A percentile compares a stretch with the other conserved stretches of the same genome.
Evolutionary conservation across 352 stramenopile species (phyloP).

Genomic region (Phytophthora pini): DNA sequence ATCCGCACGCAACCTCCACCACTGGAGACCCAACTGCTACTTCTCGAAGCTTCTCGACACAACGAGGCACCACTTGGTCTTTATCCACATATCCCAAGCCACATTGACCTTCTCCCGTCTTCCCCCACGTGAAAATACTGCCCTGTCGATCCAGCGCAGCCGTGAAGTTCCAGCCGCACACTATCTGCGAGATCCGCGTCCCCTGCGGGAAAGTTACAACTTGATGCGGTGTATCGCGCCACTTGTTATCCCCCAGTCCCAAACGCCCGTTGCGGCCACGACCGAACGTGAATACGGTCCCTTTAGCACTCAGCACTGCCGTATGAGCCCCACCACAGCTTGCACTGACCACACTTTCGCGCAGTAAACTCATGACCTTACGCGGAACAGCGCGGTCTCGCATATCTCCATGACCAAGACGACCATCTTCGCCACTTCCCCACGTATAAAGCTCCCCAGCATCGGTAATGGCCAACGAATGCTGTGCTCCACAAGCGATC

Average conservation of each 20-base stretch:
- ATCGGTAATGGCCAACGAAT: slow-evolving; percentile 76
- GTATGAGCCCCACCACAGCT: slow-evolving; percentile 85
- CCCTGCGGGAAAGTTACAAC: slow-evolving; percentile 53
- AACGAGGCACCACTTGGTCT: slow-evolving; percentile 72
- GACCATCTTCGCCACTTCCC: slow-evolving; percentile 83
- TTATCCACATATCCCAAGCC: slow-evolving; percentile 83
- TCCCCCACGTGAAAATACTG: slow-evolving; percentile 85
- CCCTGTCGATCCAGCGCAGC: slow-evolving; percentile 57
- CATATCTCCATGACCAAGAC: slow-evolving; percentile 83
- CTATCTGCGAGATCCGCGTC: slow-evolving; percentile 52
- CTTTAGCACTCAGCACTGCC: slow-evolving; percentile 66
- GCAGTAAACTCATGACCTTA: slow-evolving; percentile 84
- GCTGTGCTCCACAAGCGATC: slow-evolving; percentile 77
- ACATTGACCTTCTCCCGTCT: slow-evolving; percentile 88
- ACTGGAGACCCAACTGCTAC: slow-evolving; percentile 32
- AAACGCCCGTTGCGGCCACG: slow-evolving; percentile 76
- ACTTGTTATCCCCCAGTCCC: slow-evolving; percentile 78
- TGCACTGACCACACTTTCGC: slow-evolving; percentile 64
- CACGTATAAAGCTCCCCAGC: slow-evolving; percentile 82
- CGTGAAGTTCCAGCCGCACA: slow-evolving; percentile 88
- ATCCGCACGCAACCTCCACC: slow-evolving; percentile 82
- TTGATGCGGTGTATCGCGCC: slow-evolving; percentile 71
- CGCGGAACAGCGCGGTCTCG: slow-evolving; percentile 73
- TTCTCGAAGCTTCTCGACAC: slow-evolving; percentile 55
- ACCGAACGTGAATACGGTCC: slow-evolving; percentile 78